Evolutionary conservation across 1,284 basidiomycete genomes (phyloP).

Genomic region (Rhizoctonia solani): DNA sequence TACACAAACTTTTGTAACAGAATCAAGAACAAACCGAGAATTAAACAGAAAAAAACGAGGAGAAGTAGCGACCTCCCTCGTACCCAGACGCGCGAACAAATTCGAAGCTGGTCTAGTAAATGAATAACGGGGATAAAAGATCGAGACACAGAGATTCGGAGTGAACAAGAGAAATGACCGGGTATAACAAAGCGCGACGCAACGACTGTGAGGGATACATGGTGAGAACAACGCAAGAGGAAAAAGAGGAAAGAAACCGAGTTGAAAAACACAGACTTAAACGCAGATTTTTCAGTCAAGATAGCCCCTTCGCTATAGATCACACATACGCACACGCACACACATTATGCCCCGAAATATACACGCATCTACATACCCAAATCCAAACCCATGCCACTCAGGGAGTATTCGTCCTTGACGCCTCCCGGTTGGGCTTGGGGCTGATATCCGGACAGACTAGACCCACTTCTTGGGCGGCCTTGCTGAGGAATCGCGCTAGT

Average conservation of each 20-base stretch:
- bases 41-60: background rate
- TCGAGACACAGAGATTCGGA: too few species aligned
- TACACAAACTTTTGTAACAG: conserved; percentile 8
- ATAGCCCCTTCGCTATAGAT: too few species aligned
- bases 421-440: background rate
- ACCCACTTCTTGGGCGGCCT: conserved; percentile 24
- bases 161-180: background rate
- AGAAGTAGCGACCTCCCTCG: background rate
- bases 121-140: too few species aligned
- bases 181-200: background rate
- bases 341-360: too few species aligned
- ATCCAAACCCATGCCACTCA: conserved; percentile 9
- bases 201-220: too few species aligned
- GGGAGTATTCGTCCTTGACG: conserved; percentile 22
- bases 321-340: too few species aligned
- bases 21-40: background rate
- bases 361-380: conserved; percentile 12
- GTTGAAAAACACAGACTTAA: background rate
- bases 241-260: background rate
- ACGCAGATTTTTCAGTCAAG: background rate
- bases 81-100: background rate
- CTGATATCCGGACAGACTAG: conserved; percentile 3
- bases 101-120: background rate
- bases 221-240: background rate
- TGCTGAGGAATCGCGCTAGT: background rate